These are phyloP conservation scores for Populus tomentosa DNA, from an alignment of 441 rosid species.

Conservation along the genomic window DNA sequence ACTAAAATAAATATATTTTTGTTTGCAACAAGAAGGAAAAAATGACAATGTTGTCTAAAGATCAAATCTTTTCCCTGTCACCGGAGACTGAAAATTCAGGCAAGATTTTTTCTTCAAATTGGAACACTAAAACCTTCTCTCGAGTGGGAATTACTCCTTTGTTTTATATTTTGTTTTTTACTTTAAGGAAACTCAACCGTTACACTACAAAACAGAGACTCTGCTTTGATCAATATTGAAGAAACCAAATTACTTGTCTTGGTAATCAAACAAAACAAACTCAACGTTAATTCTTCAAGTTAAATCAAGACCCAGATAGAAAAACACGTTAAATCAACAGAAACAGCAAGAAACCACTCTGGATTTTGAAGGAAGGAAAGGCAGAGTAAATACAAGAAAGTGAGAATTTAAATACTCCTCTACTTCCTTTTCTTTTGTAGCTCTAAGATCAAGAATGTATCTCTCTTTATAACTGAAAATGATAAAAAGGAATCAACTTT, in stretches of 20 bases:
- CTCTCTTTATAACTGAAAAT: background rate
- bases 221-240: slow-evolving; percentile 30
- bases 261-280: background rate
- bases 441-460: background rate
- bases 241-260: slow-evolving; percentile 17
- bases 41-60: background rate
- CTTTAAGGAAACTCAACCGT: slow-evolving; percentile 37
- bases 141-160: background rate
- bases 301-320: slow-evolving; percentile 17
- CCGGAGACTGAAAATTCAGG: background rate
- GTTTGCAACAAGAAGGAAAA: background rate
- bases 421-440: background rate
- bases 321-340: background rate
- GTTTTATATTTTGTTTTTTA: background rate
- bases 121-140: slow-evolving; percentile 1
- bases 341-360: background rate
- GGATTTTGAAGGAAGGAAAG: background rate
- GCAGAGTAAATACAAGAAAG: background rate
- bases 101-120: background rate
- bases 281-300: slow-evolving; percentile 28
- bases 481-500: background rate
- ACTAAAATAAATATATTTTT: background rate
- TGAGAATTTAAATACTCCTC: background rate
- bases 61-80: background rate
- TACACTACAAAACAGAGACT: background rate